Conservation (phyloP, 176 grass and related monocot species). For the Eleusine indica region DNA sequence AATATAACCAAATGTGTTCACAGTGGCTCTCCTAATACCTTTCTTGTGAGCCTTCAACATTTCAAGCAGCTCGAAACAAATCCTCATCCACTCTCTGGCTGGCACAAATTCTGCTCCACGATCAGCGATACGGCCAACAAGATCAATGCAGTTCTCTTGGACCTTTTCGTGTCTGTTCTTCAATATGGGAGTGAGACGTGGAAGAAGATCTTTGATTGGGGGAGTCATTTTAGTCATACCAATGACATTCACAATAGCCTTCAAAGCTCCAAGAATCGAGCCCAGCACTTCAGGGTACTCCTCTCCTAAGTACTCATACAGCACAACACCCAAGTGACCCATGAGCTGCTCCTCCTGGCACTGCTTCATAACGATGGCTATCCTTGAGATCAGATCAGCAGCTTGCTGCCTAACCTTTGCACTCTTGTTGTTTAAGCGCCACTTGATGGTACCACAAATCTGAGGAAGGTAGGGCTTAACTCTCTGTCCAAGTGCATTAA, state of each 20-base stretch:
- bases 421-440: conserved; percentile 96
- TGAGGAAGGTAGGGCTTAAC: conserved; percentile 96
- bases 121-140: conserved; percentile 96
- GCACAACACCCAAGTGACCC: conserved; percentile 93
- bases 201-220: conserved; percentile 96
- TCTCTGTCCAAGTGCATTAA: conserved; percentile 84
- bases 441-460: conserved; percentile 99
- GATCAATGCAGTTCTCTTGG: conserved; percentile 98
- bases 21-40: conserved; percentile 92
- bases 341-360: conserved; percentile 97
- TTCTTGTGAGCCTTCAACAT: conserved; percentile 99
- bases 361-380: conserved; percentile 98
- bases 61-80: conserved; percentile 95
- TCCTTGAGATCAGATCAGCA: conserved; percentile 93
- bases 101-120: conserved; percentile 97
- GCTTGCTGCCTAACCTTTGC: conserved; percentile 98
- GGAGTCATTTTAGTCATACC: conserved; percentile 99
- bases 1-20: conserved; percentile 99
- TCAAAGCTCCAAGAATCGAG: conserved; percentile 94
- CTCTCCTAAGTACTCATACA: conserved; percentile 97
- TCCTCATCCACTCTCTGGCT: conserved; percentile 99
- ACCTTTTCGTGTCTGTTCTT: conserved; percentile 99
- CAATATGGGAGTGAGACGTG: conserved; percentile 89
- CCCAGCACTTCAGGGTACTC: conserved; percentile 98
- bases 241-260: conserved; percentile 97